These are phyloP conservation scores for Streptanthus diversifolius DNA, from an alignment of 345 rosid genomes.

Conservation along the genomic window DNA sequence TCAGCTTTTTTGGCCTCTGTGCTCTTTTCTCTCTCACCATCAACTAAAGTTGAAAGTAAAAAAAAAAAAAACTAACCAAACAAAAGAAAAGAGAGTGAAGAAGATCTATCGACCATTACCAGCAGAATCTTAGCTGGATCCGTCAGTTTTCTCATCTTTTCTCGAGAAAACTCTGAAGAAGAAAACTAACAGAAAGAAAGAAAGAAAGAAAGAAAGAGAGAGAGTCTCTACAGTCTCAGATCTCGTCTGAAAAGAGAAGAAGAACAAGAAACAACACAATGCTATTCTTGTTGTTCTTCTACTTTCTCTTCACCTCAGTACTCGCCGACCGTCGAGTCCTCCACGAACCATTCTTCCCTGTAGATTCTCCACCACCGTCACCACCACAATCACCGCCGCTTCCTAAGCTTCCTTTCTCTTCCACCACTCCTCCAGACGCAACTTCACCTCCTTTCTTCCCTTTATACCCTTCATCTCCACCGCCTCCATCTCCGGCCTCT, in stretches of 20 bases:
- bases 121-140: constrained; percentile 89
- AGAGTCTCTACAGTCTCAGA: constrained; percentile 9
- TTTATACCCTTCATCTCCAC: constrained; percentile 61
- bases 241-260: not conserved
- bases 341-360: constrained; percentile 69
- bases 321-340: constrained; percentile 56
- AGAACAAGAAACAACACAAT: constrained; percentile 39
- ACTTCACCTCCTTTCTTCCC: constrained; percentile 73
- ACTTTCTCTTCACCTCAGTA: not conserved
- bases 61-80: not conserved
- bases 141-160: not conserved
- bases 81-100: not conserved
- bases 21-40: constrained; percentile 18
- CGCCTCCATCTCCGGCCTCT: constrained; percentile 64
- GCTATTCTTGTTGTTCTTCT: constrained; percentile 35
- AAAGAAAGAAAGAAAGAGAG: not conserved
- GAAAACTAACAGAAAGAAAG: constrained; percentile 10
- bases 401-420: constrained; percentile 53
- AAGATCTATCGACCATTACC: constrained; percentile 30
- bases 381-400: constrained; percentile 44
- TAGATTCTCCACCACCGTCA: constrained; percentile 45
- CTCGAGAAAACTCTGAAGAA: constrained; percentile 6
- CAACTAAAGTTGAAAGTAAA: not conserved
- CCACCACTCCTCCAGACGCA: constrained; percentile 46
- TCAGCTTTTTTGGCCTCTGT: constrained; percentile 19